Evolutionary conservation across 148 eudicot species (phyloP).

Genomic region (Limonium bicolor): DNA sequence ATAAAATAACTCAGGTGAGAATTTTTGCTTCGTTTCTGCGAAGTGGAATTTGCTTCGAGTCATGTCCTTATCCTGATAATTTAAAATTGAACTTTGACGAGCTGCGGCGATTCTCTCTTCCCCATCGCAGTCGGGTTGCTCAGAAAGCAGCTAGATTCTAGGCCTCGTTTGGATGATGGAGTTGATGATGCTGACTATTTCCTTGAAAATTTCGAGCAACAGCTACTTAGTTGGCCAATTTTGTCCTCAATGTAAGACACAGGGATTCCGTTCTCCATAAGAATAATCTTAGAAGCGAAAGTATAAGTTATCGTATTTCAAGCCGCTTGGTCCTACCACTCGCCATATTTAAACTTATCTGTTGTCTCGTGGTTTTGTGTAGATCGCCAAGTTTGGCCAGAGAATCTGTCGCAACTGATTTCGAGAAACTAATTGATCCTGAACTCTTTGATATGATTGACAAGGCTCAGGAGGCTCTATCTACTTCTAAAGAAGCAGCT

Average conservation of each 20-base stretch:
- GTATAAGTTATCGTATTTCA: background rate
- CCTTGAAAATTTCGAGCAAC: conserved; percentile 30
- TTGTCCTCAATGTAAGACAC: conserved; percentile 58
- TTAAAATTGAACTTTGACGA: background rate
- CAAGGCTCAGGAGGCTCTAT: conserved; percentile 80
- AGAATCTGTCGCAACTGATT: conserved; percentile 14
- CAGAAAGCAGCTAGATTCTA: conserved; percentile 21
- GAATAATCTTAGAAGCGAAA: too few relatives aligned
- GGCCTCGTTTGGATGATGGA: conserved; percentile 15
- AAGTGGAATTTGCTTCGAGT: background rate
- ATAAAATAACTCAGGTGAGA: conserved; percentile 41
- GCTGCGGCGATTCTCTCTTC: background rate
- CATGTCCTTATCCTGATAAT: too few relatives aligned
- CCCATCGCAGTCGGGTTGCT: conserved; percentile 30
- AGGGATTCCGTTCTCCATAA: too few relatives aligned
- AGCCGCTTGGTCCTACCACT: background rate
- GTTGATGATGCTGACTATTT: conserved; percentile 20
- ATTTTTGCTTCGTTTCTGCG: background rate
- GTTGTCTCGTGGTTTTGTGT: background rate
- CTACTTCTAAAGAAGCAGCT: conserved; percentile 60
- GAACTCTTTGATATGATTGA: conserved; percentile 35
- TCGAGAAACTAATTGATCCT: conserved; percentile 13
- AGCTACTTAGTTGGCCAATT: conserved; percentile 39
- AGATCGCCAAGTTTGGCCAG: conserved; percentile 30
- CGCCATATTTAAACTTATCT: background rate